phyloP scores from a whole-genome alignment of 441 rosid genomes.

The Pelargonium australe region DNA sequence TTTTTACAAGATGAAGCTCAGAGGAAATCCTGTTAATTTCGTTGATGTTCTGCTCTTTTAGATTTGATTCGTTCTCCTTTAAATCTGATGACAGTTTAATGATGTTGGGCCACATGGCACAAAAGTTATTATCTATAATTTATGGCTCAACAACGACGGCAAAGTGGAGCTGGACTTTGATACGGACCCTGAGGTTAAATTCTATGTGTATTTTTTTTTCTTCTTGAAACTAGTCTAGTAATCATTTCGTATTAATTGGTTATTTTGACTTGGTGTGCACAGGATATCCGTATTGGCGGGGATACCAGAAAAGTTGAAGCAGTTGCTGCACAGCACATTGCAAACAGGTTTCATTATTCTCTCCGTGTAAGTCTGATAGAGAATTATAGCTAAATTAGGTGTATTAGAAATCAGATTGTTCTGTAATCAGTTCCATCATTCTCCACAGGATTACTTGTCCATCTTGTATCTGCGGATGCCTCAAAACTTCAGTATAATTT shows the following conservation, averaged over 20 bases:
- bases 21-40: not conserved
- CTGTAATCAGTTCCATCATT: conserved; percentile 19
- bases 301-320: conserved; percentile 38
- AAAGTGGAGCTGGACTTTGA: conserved; percentile 73
- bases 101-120: conserved; percentile 77
- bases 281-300: conserved; percentile 81
- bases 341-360: conserved; percentile 55
- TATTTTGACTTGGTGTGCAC: conserved; percentile 16
- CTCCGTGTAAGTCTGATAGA: conserved; percentile 57
- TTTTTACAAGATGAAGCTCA: not conserved
- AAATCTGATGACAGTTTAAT: conserved; percentile 54
- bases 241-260: conserved; percentile 19
- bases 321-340: conserved; percentile 50
- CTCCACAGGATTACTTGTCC: conserved; percentile 67
- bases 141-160: conserved; percentile 70
- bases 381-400: not conserved
- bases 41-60: conserved; percentile 5
- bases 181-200: conserved; percentile 52
- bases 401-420: not conserved
- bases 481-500: conserved; percentile 51
- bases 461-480: conserved; percentile 83
- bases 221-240: conserved; percentile 4
- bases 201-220: conserved; percentile 9
- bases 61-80: conserved; percentile 8
- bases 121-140: conserved; percentile 72